These are phyloP conservation scores for Penicillium antarcticum DNA, from an alignment of 495 filamentous ascomycete genomes.

Conservation along the genomic window DNA sequence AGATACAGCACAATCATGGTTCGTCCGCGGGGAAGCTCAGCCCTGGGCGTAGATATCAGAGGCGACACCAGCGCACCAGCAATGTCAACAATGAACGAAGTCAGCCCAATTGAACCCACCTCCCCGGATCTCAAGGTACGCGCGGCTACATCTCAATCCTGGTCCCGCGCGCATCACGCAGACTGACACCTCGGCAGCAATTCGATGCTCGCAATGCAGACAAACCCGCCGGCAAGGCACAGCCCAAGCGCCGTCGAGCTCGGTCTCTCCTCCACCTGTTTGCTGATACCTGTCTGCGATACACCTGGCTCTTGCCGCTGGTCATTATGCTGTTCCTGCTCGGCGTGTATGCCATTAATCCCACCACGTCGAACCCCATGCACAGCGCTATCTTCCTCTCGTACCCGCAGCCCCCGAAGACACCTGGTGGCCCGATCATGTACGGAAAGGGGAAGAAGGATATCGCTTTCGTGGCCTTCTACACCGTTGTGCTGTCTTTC, in stretches of 20 bases:
- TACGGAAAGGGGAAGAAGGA: constrained; percentile 90
- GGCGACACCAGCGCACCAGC: constrained; percentile 52
- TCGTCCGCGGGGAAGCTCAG: constrained; percentile 46
- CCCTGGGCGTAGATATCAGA: constrained; percentile 49
- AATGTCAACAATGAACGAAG: constrained; percentile 50
- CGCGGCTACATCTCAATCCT: neutral
- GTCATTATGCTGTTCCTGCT: constrained; percentile 63
- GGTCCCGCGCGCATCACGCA: neutral
- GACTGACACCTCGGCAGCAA: constrained; percentile 16
- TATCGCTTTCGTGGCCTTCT: constrained; percentile 84
- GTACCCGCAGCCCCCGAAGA: constrained; percentile 65
- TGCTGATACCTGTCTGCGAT: constrained; percentile 63
- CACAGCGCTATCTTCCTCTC: constrained; percentile 90
- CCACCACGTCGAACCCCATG: constrained; percentile 76
- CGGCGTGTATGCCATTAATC: constrained; percentile 71
- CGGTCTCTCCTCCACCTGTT: constrained; percentile 63
- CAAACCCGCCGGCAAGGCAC: constrained; percentile 35
- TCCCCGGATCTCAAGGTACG: constrained; percentile 42
- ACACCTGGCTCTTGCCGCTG: constrained; percentile 80
- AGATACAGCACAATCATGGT: constrained; percentile 26
- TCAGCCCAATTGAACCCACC: constrained; percentile 41
- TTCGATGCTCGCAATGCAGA: constrained; percentile 19
- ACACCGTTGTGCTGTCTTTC: constrained; percentile 85
- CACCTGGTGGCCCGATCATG: constrained; percentile 55
- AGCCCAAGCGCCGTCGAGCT: constrained; percentile 48